phyloP scores from a whole-genome alignment of 2,329 filamentous ascomycete genomes.

The Diplodia corticola region DNA sequence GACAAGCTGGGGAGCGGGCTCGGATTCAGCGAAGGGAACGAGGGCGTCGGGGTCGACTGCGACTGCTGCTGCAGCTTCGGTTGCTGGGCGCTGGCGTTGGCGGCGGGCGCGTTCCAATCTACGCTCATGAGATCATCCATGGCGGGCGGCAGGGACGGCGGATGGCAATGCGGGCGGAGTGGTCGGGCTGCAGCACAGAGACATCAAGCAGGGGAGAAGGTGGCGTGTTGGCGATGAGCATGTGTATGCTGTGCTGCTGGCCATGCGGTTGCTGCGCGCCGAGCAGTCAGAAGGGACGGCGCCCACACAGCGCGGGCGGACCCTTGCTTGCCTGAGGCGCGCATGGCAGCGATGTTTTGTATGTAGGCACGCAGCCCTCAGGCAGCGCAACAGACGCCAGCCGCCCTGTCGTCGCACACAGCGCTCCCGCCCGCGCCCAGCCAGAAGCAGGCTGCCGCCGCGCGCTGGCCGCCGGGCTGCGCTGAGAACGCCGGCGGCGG shows the following conservation, averaged over 20 bases:
- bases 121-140: conserved; percentile 54
- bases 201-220: conserved; percentile 6
- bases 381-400: conserved; percentile 1
- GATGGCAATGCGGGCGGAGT: neutral
- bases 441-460: neutral
- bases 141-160: neutral
- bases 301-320: neutral
- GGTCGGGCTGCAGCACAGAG: neutral
- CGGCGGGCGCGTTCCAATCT: conserved; percentile 44
- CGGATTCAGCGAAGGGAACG: conserved; percentile 28
- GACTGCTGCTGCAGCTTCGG: conserved; percentile 32
- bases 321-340: conserved; percentile 1
- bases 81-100: conserved; percentile 32
- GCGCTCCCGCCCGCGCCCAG: neutral
- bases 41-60: conserved; percentile 28
- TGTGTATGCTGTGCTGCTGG: neutral
- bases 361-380: neutral
- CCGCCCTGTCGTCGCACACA: neutral
- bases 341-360: neutral
- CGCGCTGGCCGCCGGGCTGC: neutral
- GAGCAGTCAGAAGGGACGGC: neutral
- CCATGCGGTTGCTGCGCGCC: neutral
- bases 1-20: conserved; percentile 39
- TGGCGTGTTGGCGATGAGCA: neutral
- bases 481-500: neutral